phyloP scores from a whole-genome alignment of 129 eudicot genomes.

The Saposhnikovia divaricata region DNA sequence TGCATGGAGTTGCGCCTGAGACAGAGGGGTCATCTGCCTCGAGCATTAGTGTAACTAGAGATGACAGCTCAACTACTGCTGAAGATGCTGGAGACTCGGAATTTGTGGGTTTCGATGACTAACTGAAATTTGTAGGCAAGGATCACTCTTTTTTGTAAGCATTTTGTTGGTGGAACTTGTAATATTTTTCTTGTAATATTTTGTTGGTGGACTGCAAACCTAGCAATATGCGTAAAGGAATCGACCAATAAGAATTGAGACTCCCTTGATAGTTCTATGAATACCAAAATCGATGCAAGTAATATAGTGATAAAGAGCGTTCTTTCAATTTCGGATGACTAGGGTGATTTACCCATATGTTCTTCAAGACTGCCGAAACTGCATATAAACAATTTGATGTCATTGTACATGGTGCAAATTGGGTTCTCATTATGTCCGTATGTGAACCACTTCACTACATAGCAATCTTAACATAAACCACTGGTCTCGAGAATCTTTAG shows the following conservation, averaged over 20 bases:
- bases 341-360: background rate
- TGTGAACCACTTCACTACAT: background rate
- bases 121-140: background rate
- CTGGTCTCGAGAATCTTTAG: background rate
- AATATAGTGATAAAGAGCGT: background rate
- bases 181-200: background rate
- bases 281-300: background rate
- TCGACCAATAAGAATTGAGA: background rate
- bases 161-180: background rate
- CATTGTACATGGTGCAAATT: background rate
- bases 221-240: background rate
- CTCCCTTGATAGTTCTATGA: background rate
- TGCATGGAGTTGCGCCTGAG: constrained; percentile 22
- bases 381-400: background rate
- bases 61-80: constrained; percentile 20
- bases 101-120: constrained; percentile 27
- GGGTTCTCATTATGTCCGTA: background rate
- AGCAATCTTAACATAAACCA: background rate
- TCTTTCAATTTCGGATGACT: background rate
- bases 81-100: constrained; percentile 70
- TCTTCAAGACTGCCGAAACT: background rate
- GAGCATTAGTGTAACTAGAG: constrained; percentile 43
- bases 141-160: background rate
- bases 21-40: constrained; percentile 30
- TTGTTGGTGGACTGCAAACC: background rate